These are phyloP conservation scores for Alternaria sp. DNA, from an alignment of 2,329 filamentous ascomycete species.

Conservation along the genomic window DNA sequence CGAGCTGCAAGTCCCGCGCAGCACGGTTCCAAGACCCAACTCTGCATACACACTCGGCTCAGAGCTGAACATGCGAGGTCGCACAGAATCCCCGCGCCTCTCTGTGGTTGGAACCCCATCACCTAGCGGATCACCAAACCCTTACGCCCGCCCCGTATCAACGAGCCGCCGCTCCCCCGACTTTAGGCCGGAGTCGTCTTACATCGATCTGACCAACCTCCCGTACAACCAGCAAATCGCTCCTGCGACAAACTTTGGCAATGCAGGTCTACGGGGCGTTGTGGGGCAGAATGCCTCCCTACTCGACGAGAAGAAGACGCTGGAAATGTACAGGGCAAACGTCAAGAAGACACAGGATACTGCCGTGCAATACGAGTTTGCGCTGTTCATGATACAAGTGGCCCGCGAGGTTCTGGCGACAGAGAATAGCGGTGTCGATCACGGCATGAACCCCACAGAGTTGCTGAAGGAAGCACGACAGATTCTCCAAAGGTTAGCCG, in stretches of 20 bases:
- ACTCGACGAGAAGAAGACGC: conserved; percentile 87
- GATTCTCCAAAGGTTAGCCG: conserved; percentile 85
- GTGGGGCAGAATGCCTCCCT: conserved; percentile 91
- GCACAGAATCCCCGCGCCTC: conserved; percentile 61
- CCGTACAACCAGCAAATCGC: conserved; percentile 82
- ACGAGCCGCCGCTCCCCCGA: conserved; percentile 63
- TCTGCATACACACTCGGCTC: conserved; percentile 79
- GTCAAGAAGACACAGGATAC: conserved; percentile 96
- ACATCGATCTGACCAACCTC: conserved; percentile 66
- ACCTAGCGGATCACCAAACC: conserved; percentile 49
- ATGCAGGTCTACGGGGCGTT: conserved; percentile 76
- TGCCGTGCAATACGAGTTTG: conserved; percentile 93
- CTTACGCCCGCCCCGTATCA: conserved; percentile 57
- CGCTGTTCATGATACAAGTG: conserved; percentile 88
- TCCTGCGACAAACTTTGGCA: conserved; percentile 72
- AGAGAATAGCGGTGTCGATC: conserved; percentile 38
- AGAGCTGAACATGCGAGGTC: conserved; percentile 69
- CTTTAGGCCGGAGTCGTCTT: conserved; percentile 65
- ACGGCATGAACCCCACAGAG: conserved; percentile 59
- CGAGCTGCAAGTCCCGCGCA: conserved; percentile 55
- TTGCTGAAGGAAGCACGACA: conserved; percentile 87
- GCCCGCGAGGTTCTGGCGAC: conserved; percentile 71
- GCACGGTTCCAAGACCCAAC: conserved; percentile 70
- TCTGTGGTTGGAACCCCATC: conserved; percentile 54
- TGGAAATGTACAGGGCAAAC: conserved; percentile 97